Base-by-base conservation (phyloP, 768 basidiomycete genomes). In the Lyophyllum semitale region DNA sequence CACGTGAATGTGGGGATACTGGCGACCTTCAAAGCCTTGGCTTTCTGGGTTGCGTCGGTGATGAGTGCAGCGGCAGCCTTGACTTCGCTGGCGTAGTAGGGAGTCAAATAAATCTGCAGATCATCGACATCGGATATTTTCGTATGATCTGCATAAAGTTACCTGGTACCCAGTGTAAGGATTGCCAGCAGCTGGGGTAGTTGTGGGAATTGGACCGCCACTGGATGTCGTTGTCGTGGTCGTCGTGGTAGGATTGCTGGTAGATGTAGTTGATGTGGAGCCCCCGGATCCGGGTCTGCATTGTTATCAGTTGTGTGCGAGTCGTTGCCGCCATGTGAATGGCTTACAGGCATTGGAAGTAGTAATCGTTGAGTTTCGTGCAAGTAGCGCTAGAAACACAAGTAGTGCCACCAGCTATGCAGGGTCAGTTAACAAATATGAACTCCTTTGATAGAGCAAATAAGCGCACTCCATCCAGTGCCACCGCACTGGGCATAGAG, bases 1-100 rank as follows among this genome's bases (percentile, higher is more conserved):
- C 84, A 85, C 46, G 74, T 82, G 75, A 85, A 86, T 37, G 80
- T 83, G 18, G 84, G 83, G 64, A 85, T 81, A 17, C 79, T 71
- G n/a, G 78, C 82, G 37, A 86, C 79, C 46, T 68, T 71, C 29
- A 73, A 54, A 42, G 84, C 84, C 68, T 84, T 81, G 20, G 84
- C 71, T 42, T 74, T 72, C 45, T 72, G 67, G 22, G 78, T 77
- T 1, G 84, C 25, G 59, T 84, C 80, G 46, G 74, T 71, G 62
- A 85, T 83, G 18, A 61, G 51, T 13, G 70, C 72, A 23, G 78
- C 81, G 11, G 82, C 84, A 26, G 80, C 76, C 3, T 59, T 56
- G 51, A 86, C 76, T 66, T 87, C 85, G 48, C 68, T 66, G 35
- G 81, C 78, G 61, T 86, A 87, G 71, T 74, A 81, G 7, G 84